Evolutionary conservation across 129 eudicot species (phyloP).

Genomic region (Lactuca saligna): DNA sequence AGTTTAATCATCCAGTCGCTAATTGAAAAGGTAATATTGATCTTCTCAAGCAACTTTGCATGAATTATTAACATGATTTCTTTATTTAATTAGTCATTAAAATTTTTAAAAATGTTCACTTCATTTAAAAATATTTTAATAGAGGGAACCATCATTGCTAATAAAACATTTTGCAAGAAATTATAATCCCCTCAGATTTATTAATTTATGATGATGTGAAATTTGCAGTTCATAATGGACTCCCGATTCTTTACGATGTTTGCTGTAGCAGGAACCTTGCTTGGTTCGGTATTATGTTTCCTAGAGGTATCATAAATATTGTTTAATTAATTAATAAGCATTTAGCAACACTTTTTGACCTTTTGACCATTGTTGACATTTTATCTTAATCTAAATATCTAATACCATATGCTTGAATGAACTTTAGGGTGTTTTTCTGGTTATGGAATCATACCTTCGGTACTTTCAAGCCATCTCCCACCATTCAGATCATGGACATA

Average conservation of each 20-base stretch:
- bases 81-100: neutral
- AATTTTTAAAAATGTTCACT: neutral
- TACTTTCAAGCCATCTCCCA: conserved; percentile 51
- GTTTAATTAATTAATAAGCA: neutral
- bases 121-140: too few relatives aligned
- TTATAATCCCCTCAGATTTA: neutral
- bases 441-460: conserved; percentile 60
- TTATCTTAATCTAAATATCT: neutral
- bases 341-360: neutral
- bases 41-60: neutral
- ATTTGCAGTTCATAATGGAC: conserved; percentile 53
- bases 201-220: neutral
- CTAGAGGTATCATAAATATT: conserved; percentile 50
- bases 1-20: conserved; percentile 40
- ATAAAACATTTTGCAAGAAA: neutral
- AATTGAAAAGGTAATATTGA: conserved; percentile 52
- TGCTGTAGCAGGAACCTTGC: conserved; percentile 75
- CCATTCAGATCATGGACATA: conserved; percentile 46
- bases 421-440: conserved; percentile 57
- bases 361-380: neutral
- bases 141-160: neutral
- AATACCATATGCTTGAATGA: neutral
- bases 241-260: conserved; percentile 73
- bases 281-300: conserved; percentile 77
- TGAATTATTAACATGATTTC: neutral